Conservation (phyloP, 768 basidiomycete species). For the Mycena metata region DNA sequence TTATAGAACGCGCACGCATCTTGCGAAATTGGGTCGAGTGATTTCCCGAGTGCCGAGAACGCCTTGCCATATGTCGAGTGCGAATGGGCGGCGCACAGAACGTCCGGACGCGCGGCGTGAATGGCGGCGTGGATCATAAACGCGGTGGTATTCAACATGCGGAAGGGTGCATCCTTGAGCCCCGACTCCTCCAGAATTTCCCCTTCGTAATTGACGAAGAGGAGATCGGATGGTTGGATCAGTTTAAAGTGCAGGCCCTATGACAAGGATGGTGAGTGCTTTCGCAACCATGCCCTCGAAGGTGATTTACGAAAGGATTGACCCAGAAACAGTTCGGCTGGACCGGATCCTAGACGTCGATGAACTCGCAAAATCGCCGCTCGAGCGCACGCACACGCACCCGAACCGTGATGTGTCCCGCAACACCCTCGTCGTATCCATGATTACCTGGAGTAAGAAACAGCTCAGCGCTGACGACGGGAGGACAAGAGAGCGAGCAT, state of each 20-base stretch:
- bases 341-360: conserved; percentile 48
- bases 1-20: conserved; percentile 60
- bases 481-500: conserved; percentile 20
- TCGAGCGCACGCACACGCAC: conserved; percentile 25
- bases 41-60: conserved; percentile 59
- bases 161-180: conserved; percentile 28
- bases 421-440: conserved; percentile 62
- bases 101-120: conserved; percentile 61
- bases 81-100: conserved; percentile 62
- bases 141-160: conserved; percentile 49
- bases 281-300: background rate
- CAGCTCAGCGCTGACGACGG: background rate
- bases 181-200: conserved; percentile 46
- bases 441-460: conserved; percentile 43
- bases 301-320: conserved; percentile 55
- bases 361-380: too few relatives aligned
- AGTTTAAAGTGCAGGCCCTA: conserved; percentile 63
- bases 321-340: conserved; percentile 61
- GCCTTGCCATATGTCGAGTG: conserved; percentile 64
- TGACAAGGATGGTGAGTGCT: background rate
- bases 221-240: conserved; percentile 58
- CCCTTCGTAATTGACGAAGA: conserved; percentile 58
- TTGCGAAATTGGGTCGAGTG: conserved; percentile 59
- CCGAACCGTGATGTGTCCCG: conserved; percentile 66
- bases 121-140: conserved; percentile 58